Conservation (phyloP, 495 filamentous ascomycete genomes). For the Aspergillus ostianus region DNA sequence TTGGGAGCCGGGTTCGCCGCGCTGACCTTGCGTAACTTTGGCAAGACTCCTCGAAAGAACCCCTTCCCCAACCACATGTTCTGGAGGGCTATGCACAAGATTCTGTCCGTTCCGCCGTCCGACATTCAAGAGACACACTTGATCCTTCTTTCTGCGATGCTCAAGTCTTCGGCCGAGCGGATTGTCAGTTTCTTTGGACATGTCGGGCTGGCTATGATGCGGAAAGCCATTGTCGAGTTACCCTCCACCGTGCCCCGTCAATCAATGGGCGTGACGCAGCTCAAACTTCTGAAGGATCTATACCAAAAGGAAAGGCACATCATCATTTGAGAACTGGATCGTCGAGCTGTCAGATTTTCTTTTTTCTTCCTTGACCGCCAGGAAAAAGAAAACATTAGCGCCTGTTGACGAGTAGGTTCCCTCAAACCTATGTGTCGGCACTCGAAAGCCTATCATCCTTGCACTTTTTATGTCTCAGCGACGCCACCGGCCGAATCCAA, state of each 20-base stretch:
- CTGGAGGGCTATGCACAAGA: conserved; percentile 71
- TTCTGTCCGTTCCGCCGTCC: conserved; percentile 65
- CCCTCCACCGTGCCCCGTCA: conserved; percentile 52
- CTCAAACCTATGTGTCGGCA: background rate
- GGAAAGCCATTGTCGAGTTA: conserved; percentile 64
- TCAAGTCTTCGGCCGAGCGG: conserved; percentile 65
- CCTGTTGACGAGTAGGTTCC: background rate
- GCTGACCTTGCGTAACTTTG: conserved; percentile 77
- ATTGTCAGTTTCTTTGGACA: conserved; percentile 78
- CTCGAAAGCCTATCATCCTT: background rate
- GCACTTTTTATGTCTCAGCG: background rate
- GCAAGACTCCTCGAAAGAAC: conserved; percentile 60
- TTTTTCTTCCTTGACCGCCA: background rate
- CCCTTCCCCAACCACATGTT: conserved; percentile 78
- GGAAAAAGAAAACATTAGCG: background rate
- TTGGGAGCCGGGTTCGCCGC: conserved; percentile 81
- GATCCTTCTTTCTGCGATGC: conserved; percentile 71
- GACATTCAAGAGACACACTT: conserved; percentile 76
- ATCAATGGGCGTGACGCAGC: conserved; percentile 53
- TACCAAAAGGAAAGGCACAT: conserved; percentile 60
- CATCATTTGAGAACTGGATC: conserved; percentile 36
- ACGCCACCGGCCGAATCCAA: background rate
- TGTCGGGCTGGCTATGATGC: conserved; percentile 61
- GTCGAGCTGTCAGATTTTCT: background rate
- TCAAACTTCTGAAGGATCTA: conserved; percentile 58